Percentiles rank a stretch among this genome's conserved stretches.
Evolutionary conservation across 2,329 filamentous ascomycete species (phyloP).

Genomic region (Shiraia sp.): DNA sequence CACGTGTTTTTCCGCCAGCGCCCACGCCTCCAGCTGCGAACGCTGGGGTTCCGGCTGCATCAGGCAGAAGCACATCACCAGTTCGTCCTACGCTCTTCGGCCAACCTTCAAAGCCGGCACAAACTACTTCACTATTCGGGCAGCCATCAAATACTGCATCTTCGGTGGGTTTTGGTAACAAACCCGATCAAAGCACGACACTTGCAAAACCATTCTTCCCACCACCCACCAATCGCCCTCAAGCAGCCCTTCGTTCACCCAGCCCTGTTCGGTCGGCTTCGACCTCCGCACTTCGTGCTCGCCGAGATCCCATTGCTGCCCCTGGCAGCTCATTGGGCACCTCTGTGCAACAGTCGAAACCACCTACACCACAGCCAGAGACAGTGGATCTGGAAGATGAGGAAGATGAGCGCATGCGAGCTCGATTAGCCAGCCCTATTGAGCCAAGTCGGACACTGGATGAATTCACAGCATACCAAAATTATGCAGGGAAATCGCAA

Average conservation of each 20-base stretch:
- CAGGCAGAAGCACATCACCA: slow-evolving; percentile 21
- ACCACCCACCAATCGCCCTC: slow-evolving; percentile 50
- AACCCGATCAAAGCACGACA: slow-evolving; percentile 12
- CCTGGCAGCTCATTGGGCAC: slow-evolving; percentile 37
- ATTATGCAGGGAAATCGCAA: slow-evolving; percentile 45
- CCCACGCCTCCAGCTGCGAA: slow-evolving; percentile 37
- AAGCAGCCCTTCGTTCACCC: slow-evolving; percentile 69
- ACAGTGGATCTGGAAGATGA: slow-evolving; percentile 51
- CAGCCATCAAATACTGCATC: slow-evolving; percentile 15
- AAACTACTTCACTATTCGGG: slow-evolving; percentile 19
- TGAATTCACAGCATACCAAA: slow-evolving; percentile 65
- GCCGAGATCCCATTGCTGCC: slow-evolving; percentile 37
- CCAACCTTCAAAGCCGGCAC: slow-evolving; percentile 12
- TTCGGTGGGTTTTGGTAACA: slow-evolving; percentile 11
- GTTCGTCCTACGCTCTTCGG: slow-evolving; percentile 23
- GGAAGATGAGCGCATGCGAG: slow-evolving; percentile 70
- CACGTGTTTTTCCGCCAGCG: slow-evolving; percentile 32
- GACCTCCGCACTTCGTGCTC: slow-evolving; percentile 48
- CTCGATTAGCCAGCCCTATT: slow-evolving; percentile 63
- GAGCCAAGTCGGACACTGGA: slow-evolving; percentile 66
- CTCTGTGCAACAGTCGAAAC: slow-evolving; percentile 37
- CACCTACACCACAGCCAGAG: slow-evolving; percentile 44
- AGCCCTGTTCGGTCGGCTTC: slow-evolving; percentile 68
- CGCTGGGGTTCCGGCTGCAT: slow-evolving; percentile 28
- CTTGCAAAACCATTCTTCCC: slow-evolving; percentile 54